Evolutionary conservation across 768 basidiomycete species (phyloP), one percentile per base, ranked within the genome.

Genomic region (Phylloporus scabripes): DNA sequence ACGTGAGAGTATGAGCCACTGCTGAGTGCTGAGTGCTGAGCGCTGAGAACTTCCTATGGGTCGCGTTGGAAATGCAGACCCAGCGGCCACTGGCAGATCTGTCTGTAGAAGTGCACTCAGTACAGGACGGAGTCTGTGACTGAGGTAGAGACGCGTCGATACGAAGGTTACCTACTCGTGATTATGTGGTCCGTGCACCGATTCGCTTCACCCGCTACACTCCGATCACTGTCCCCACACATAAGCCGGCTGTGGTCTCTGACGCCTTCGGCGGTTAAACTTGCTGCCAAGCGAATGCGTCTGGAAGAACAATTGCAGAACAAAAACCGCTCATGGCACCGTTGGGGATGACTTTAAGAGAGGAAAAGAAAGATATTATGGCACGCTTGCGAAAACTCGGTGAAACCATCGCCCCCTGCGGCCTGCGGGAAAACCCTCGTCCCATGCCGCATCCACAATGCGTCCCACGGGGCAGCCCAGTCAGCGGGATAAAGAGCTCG

Each of bases 311-410:
- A 87, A 92, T 96, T 50, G 76, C 82, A 0, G 90, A 94, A 68
- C 94, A 95, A 69, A 95, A 93, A 66, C 73, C 80, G 1, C 72
- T 97, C 49, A 86, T 96, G 82, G 76, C 75, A 7, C 78, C 80
- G 29, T 68, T 95, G 12, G 67, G 72, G 21, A 77, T 78, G 5
- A 82, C 85, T 7, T 75, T 81, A 8, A 60, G 75, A 0, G 80
- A 85, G 47, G 86, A 87, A 70, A 94, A 88, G 72, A 85, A 89
- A 67, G 73, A 72, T 34, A 83, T 95, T 43, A 83, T 93, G 80
- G 74, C 75, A 1, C 77, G 82, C 49, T 64, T 95, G 47, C 79
- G 87, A 54, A 84, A 85, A 61, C 67, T 95, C 42, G 81, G 79
- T 23, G 83, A 85, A 78, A 46, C 52, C 59, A 11, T 57, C 69